Base-by-base conservation (phyloP, 768 basidiomycete genomes). In the Pulveroboletus sp. region DNA sequence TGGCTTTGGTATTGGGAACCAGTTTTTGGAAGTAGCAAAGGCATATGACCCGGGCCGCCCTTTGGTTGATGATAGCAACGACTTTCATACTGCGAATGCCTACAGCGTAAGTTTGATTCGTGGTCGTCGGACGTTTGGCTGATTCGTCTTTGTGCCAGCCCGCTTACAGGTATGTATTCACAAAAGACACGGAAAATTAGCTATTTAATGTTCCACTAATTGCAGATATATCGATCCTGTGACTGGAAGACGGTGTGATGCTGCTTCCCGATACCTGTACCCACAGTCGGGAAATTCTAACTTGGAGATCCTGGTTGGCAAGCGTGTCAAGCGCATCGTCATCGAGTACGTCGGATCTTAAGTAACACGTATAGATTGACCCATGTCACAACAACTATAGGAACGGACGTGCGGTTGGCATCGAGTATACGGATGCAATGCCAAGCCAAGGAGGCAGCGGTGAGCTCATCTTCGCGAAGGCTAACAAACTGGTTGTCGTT, bases 191-290 rank as follows among this genome's bases (percentile, higher is more conserved):
- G 20, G 12, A 5, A 12, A 10, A 20, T 6, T 20, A 13, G 11
- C 27, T 26, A n/a, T n/a, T 27, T 19, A 32, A 16, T 22, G 14
- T 0, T 16, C 5, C 2, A 16, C 27, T 16, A 5, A 6, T 22
- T 10, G 11, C 19, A 86, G 83, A 58, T 86, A 79, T 57, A 69
- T 85, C 16, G 71, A 78, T 51, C 63, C 56, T 4, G 62, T 67
- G 24, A 79, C 72, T 4, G 65, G 65, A 30, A 53, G 34, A n/a
- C 62, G 64, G 5, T 62, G 54, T 5, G 64, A 66, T 45, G 43
- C 60, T 9, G 60, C 60, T 9, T 73, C 73, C 26, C 35, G 63
- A 46, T 68, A 67, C 50, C 42, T 74, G 16, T 75, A 72, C 50
- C 63, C 66, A 20, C 27, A n/a, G 17, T 22, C 4, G 9, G n/a